These are phyloP conservation scores for Blastobotrys petasosporus DNA, from an alignment of 1,139 yeast species.

Conservation along the genomic window DNA sequence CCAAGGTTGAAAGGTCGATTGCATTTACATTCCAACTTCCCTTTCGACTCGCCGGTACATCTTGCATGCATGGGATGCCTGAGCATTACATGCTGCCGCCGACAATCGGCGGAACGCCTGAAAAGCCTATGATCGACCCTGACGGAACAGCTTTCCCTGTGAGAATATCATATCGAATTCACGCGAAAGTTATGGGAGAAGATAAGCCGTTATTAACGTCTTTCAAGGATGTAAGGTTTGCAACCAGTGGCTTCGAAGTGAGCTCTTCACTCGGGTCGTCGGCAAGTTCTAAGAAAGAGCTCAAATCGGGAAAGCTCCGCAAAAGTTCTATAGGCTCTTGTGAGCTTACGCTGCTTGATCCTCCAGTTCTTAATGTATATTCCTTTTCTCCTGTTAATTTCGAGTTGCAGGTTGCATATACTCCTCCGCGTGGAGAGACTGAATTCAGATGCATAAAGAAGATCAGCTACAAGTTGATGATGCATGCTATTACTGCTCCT, in stretches of 20 bases:
- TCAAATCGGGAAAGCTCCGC: constrained; percentile 4
- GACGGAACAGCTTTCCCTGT: constrained; percentile 6
- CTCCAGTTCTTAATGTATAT: constrained; percentile 4
- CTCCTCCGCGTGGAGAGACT: neutral
- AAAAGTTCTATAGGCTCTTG: constrained; percentile 8
- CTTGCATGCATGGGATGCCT: constrained; percentile 2
- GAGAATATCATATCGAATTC: constrained; percentile 2
- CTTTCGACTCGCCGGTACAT: neutral
- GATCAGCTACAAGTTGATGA: constrained; percentile 5
- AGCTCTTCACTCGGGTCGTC: no score
- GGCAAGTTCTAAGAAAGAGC: neutral
- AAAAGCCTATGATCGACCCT: constrained; percentile 2
- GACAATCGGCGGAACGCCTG: constrained; percentile 6
- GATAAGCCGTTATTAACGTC: constrained; percentile 4
- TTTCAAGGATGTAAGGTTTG: neutral
- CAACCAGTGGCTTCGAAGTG: neutral
- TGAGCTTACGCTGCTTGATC: constrained; percentile 4
- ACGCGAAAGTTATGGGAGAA: constrained; percentile 7
- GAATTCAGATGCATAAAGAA: neutral
- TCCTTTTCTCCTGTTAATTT: neutral
- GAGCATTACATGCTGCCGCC: constrained; percentile 9
- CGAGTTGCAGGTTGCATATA: constrained; percentile 5
- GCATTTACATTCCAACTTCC: constrained; percentile 5
- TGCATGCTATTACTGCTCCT: constrained; percentile 7
- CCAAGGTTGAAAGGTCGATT: neutral